These are phyloP conservation scores for Podospora bellae-mahoneyi DNA, from an alignment of 495 filamentous ascomycete species.

Conservation along the genomic window DNA sequence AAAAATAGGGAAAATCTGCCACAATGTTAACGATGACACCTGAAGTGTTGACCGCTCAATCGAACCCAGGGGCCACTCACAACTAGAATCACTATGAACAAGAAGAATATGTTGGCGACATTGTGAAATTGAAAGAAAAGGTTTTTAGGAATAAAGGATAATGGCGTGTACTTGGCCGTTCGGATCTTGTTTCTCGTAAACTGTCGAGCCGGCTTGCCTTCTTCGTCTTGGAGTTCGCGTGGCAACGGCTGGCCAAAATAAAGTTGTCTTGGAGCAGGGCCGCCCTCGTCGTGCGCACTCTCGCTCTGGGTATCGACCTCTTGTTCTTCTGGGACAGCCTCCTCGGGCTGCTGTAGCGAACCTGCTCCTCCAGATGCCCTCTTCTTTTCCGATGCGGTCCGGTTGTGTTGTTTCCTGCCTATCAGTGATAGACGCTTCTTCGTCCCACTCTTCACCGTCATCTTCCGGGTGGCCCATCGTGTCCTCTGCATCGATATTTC, in stretches of 20 bases:
- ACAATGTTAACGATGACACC: constrained; percentile 4
- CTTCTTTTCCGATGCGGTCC: constrained; percentile 66
- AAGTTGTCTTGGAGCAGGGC: constrained; percentile 44
- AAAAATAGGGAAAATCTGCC: constrained; percentile 92
- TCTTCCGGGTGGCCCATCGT: constrained; percentile 91
- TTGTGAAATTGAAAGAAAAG: constrained; percentile 97
- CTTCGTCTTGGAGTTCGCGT: constrained; percentile 72
- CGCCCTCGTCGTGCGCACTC: constrained; percentile 35
- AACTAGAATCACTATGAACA: constrained; percentile 90
- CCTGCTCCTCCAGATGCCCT: constrained; percentile 56
- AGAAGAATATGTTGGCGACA: constrained; percentile 96
- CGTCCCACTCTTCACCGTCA: constrained; percentile 65
- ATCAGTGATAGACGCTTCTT: constrained; percentile 83
- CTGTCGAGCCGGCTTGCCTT: constrained; percentile 64
- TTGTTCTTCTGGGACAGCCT: constrained; percentile 37
- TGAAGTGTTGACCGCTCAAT: constrained; percentile 5
- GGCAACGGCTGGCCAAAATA: constrained; percentile 89
- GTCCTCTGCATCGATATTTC: constrained; percentile 59
- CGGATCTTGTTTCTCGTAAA: constrained; percentile 95
- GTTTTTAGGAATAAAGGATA: constrained; percentile 98
- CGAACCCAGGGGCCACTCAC: constrained; percentile 53
- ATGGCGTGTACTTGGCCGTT: constrained; percentile 92
- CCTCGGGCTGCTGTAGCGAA: constrained; percentile 39
- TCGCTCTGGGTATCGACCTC: constrained; percentile 35
- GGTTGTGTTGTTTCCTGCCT: constrained; percentile 69